phyloP scores from a whole-genome alignment of 441 rosid species.

The Cnidoscolus chayamansa region DNA sequence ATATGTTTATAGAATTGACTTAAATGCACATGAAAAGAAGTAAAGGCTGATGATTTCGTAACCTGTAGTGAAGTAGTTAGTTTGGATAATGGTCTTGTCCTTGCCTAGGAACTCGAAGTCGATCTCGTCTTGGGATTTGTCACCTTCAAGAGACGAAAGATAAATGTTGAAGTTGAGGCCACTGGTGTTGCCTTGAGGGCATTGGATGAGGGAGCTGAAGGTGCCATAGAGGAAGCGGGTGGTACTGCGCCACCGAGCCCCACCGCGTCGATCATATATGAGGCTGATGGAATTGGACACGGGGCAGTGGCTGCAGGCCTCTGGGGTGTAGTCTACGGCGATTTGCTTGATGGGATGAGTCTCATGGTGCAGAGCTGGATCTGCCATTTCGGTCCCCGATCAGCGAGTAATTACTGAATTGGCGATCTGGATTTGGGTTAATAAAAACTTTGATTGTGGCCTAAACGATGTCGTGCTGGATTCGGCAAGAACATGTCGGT shows the following conservation, averaged over 20 bases:
- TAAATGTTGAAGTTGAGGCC: conserved; percentile 63
- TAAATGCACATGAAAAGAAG: neutral
- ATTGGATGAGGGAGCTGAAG: conserved; percentile 45
- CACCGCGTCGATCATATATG: conserved; percentile 53
- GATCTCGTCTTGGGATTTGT: conserved; percentile 59
- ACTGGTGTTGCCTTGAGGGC: conserved; percentile 51
- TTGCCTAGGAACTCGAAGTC: conserved; percentile 64
- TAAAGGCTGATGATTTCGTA: neutral
- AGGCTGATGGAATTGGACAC: conserved; percentile 43
- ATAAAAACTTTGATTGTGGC: too few species aligned
- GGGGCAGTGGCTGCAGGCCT: conserved; percentile 49
- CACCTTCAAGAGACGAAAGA: conserved; percentile 55
- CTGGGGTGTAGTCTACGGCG: conserved; percentile 56
- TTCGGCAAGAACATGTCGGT: neutral
- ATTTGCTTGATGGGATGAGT: conserved; percentile 47
- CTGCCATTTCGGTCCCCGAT: conserved; percentile 33
- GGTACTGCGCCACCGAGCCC: conserved; percentile 59
- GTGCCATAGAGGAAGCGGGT: conserved; percentile 51
- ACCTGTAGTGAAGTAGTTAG: conserved; percentile 49
- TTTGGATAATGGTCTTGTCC: conserved; percentile 44
- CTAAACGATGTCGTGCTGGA: neutral
- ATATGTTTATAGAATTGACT: neutral
- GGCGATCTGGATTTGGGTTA: too few species aligned
- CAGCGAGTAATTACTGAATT: too few species aligned
- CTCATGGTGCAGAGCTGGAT: conserved; percentile 37